Conservation (phyloP, 768 basidiomycete species). For the Cyathus striatus region DNA sequence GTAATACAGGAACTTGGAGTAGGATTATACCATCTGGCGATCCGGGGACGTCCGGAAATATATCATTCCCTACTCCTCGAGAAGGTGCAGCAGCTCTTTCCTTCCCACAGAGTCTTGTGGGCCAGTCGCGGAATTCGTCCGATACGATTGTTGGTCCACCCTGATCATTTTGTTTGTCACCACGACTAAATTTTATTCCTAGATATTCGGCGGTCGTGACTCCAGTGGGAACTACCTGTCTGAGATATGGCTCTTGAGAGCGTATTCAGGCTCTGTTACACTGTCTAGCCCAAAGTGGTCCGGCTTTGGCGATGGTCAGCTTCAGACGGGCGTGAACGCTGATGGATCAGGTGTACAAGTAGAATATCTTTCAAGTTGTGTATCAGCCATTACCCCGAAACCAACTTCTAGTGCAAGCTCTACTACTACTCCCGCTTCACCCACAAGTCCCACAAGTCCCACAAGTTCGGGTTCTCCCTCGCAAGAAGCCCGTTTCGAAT, state of each 20-base stretch:
- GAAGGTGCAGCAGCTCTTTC: constrained; percentile 67
- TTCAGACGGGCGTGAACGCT: constrained; percentile 61
- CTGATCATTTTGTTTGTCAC: constrained; percentile 1
- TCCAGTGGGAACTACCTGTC: constrained; percentile 58
- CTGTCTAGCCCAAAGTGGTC: constrained; percentile 52
- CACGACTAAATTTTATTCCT: constrained; percentile 1
- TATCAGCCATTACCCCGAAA: constrained; percentile 26
- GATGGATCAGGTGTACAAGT: constrained; percentile 63
- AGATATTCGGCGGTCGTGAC: constrained; percentile 76
- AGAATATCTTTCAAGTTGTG: constrained; percentile 58
- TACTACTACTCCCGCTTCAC: constrained; percentile 15
- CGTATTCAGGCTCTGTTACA: constrained; percentile 61
- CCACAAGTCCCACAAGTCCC: background rate
- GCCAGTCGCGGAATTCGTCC: constrained; percentile 42
- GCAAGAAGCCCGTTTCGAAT: constrained; percentile 7
- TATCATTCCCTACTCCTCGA: constrained; percentile 59
- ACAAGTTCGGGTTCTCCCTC: background rate
- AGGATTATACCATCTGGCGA: constrained; percentile 74
- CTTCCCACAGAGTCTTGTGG: constrained; percentile 49
- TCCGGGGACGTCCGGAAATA: constrained; percentile 45
- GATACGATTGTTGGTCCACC: constrained; percentile 54
- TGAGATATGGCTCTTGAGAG: constrained; percentile 75
- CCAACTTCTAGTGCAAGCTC: constrained; percentile 14
- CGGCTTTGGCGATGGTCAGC: constrained; percentile 58
- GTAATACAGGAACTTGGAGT: constrained; percentile 60